These are phyloP conservation scores for Chrysosporium keratinophilum DNA, from an alignment of 2,329 filamentous ascomycete species.

Conservation along the genomic window DNA sequence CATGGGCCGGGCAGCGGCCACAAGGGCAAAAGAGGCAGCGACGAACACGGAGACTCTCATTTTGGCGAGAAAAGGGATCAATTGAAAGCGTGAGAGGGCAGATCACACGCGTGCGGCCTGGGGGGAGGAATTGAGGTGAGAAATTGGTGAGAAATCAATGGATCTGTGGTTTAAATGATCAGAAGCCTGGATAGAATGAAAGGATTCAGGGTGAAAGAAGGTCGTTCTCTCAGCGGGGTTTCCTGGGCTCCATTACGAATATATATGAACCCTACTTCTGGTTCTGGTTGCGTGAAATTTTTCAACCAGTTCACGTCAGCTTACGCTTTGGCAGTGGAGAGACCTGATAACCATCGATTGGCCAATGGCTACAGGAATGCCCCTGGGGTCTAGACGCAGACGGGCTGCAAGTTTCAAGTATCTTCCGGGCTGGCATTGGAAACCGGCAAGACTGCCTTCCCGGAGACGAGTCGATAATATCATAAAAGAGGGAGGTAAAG, in stretches of 20 bases:
- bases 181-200: neutral
- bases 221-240: neutral
- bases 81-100: neutral
- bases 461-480: neutral
- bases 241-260: neutral
- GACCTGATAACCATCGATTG: neutral
- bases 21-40: conserved; percentile 3
- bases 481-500: neutral
- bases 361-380: neutral
- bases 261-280: conserved; percentile 2
- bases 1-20: conserved; percentile 4
- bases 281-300: neutral
- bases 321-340: neutral
- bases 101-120: neutral
- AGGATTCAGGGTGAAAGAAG: neutral
- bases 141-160: neutral
- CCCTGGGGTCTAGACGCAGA: conserved; percentile 1
- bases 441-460: neutral
- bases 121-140: neutral
- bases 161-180: neutral
- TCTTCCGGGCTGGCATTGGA: neutral
- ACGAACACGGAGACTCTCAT: conserved; percentile 6
- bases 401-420: neutral
- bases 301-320: neutral
- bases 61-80: neutral